These are phyloP conservation scores for Ogataea sp. DNA, from an alignment of 805 yeast genomes.

Conservation along the genomic window DNA sequence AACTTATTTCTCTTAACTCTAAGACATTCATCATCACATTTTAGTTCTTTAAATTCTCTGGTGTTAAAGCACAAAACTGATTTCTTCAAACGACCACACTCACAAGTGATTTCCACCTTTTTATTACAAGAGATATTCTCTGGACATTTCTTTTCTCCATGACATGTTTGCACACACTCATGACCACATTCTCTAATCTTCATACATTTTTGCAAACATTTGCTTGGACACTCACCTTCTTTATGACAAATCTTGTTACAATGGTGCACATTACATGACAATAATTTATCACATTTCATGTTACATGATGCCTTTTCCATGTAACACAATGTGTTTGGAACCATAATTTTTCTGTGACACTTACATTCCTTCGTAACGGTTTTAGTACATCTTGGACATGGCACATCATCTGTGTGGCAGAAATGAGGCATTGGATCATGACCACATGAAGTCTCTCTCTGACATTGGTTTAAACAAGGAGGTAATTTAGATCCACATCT, in stretches of 20 bases:
- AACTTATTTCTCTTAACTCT: constrained; percentile 49
- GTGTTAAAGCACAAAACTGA: constrained; percentile 42
- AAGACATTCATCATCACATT: constrained; percentile 69
- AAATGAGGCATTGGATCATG: constrained; percentile 61
- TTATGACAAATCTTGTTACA: constrained; percentile 51
- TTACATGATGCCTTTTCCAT: constrained; percentile 66
- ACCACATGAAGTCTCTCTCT: constrained; percentile 53
- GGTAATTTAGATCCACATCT: constrained; percentile 72
- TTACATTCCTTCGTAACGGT: constrained; percentile 19
- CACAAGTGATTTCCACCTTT: constrained; percentile 43
- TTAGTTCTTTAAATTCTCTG: constrained; percentile 32
- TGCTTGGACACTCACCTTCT: constrained; percentile 48
- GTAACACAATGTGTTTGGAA: constrained; percentile 63
- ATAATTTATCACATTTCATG: constrained; percentile 43
- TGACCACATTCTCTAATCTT: constrained; percentile 60
- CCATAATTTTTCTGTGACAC: constrained; percentile 23
- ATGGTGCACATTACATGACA: constrained; percentile 41
- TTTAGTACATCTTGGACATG: constrained; percentile 74
- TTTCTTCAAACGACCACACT: constrained; percentile 50
- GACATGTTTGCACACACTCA: constrained; percentile 56
- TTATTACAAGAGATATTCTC: constrained; percentile 46
- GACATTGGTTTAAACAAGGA: constrained; percentile 59
- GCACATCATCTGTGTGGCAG: constrained; percentile 60
- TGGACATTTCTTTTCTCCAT: constrained; percentile 40
- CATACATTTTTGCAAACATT: constrained; percentile 56